These are phyloP conservation scores for Cylindrotheca closterium DNA, from an alignment of 108 stramenopile genomes.

Conservation along the genomic window DNA sequence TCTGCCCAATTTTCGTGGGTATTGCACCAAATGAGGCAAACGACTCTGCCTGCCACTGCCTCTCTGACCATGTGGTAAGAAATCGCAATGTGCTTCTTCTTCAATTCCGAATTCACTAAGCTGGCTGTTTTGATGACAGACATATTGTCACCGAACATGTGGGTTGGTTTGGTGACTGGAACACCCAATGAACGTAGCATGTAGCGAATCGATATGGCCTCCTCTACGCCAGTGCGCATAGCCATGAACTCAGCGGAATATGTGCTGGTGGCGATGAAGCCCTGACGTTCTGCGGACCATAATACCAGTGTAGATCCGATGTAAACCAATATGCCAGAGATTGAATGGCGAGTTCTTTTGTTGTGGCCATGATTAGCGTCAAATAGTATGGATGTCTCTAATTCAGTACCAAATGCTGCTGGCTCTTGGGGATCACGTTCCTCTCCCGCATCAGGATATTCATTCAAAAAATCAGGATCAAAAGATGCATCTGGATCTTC, in stretches of 20 bases:
- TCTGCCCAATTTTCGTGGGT: conserved; percentile 32
- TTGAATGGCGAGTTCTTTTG: not conserved
- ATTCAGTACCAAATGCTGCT: not conserved
- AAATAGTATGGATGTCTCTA: not conserved
- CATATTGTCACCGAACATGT: not conserved
- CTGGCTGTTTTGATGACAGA: not conserved
- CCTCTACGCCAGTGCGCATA: conserved; percentile 20
- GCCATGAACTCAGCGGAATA: conserved; percentile 35
- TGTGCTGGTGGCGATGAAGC: not conserved
- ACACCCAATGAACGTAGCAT: not conserved
- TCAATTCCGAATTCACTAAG: not conserved
- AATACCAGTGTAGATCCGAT: conserved; percentile 46
- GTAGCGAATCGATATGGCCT: conserved; percentile 1
- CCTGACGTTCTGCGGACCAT: conserved; percentile 48
- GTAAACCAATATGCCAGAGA: conserved; percentile 54
- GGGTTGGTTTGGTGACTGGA: not conserved
- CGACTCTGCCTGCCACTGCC: conserved; percentile 21
- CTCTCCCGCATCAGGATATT: not conserved
- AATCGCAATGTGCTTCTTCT: conserved; percentile 33
- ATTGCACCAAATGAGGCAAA: conserved; percentile 14
- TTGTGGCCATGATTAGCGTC: not conserved
- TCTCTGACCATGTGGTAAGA: conserved; percentile 52
- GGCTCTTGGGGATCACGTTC: not conserved
- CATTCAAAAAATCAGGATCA: conserved; percentile 1
- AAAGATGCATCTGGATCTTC: no score